Evolutionary conservation across 148 eudicot species (phyloP).

Genomic region (Tetragonia tetragonoides): DNA sequence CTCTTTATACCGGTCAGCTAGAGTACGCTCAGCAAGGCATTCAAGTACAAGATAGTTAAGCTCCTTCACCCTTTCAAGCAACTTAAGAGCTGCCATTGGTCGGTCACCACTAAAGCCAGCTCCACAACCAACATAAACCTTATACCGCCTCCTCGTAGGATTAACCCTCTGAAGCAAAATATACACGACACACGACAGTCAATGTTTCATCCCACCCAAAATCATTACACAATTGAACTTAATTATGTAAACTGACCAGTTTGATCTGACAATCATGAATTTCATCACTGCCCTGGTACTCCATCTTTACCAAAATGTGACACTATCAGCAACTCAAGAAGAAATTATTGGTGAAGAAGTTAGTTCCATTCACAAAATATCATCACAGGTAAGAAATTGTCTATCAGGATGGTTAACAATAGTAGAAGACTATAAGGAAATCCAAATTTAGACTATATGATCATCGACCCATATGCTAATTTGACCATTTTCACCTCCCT

Average conservation of each 20-base stretch:
- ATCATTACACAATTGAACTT: background rate
- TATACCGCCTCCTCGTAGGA: slow-evolving; percentile 62
- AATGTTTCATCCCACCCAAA: background rate
- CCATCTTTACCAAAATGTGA: slow-evolving; percentile 21
- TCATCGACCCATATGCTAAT: background rate
- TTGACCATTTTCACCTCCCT: background rate
- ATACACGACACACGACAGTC: slow-evolving; percentile 6
- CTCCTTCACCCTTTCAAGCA: slow-evolving; percentile 77
- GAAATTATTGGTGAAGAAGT: background rate
- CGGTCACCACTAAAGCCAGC: slow-evolving; percentile 98
- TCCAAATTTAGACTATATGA: background rate
- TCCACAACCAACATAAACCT: slow-evolving; percentile 90
- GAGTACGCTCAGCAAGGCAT: slow-evolving; percentile 97
- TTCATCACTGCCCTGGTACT: slow-evolving; percentile 21
- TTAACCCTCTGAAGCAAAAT: slow-evolving; percentile 52
- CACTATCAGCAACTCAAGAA: slow-evolving; percentile 9
- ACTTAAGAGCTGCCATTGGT: slow-evolving; percentile 84
- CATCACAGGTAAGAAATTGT: background rate
- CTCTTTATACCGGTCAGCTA: slow-evolving; percentile 72
- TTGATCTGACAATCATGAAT: slow-evolving; percentile 37
- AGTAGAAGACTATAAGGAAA: background rate
- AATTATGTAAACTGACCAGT: slow-evolving; percentile 37
- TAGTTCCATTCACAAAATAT: background rate
- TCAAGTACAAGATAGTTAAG: slow-evolving; percentile 89
- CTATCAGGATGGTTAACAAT: background rate